Percentiles rank a stretch among this genome's conserved stretches.
Evolutionary conservation across 202 grass and related monocot genomes (phyloP).

Genomic region (Panicum hallii): DNA sequence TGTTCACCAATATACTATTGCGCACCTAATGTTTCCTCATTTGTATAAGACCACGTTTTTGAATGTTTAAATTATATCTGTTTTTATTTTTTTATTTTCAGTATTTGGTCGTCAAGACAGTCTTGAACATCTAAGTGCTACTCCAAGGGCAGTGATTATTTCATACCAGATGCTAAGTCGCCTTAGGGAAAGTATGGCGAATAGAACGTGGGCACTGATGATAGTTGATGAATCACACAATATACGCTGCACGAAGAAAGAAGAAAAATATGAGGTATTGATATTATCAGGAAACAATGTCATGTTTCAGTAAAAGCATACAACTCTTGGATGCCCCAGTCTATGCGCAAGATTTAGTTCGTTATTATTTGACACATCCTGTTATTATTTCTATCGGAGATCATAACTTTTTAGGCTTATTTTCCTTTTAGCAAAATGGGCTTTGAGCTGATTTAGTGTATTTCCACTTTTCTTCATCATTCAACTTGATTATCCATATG

Average conservation of each 20-base stretch:
- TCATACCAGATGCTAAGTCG: conserved; percentile 92
- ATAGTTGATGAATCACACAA: conserved; percentile 99
- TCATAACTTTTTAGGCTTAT: conserved; percentile 35
- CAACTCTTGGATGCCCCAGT: conserved; percentile 11
- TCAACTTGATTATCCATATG: background rate
- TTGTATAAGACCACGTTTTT: conserved; percentile 13
- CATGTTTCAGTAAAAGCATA: conserved; percentile 13
- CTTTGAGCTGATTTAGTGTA: conserved; percentile 33
- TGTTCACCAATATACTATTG: background rate
- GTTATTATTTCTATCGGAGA: conserved; percentile 11
- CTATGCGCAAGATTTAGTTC: conserved; percentile 30
- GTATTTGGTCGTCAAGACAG: conserved; percentile 89
- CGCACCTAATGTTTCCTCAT: background rate
- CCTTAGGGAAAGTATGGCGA: conserved; percentile 68
- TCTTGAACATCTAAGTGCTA: conserved; percentile 78
- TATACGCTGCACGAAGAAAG: conserved; percentile 78
- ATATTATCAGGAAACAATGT: conserved; percentile 24
- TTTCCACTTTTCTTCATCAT: conserved; percentile 1
- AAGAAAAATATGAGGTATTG: conserved; percentile 77
- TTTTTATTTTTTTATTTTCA: conserved; percentile 52
- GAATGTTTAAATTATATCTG: conserved; percentile 32
- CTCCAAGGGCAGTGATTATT: conserved; percentile 77
- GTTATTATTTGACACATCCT: conserved; percentile 36
- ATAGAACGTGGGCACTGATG: conserved; percentile 83
- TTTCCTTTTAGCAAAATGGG: conserved; percentile 28